phyloP scores from a whole-genome alignment of 768 basidiomycete species.

The Boletales sp. region DNA sequence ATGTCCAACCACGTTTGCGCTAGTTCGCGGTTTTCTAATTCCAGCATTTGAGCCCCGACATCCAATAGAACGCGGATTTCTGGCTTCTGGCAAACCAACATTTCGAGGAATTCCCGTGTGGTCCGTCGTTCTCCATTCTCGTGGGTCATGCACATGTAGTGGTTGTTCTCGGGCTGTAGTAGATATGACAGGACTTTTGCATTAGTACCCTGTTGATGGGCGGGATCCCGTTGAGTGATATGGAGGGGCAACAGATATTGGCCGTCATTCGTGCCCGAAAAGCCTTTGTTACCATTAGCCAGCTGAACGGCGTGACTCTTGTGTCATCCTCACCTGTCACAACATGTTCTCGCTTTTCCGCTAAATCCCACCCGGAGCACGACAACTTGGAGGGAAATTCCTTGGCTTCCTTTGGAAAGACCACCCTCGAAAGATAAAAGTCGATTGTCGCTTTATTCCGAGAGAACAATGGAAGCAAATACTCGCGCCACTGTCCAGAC shows the following conservation, averaged over 20 bases:
- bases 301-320: background rate
- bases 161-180: conserved; percentile 21
- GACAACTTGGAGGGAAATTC: conserved; percentile 34
- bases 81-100: conserved; percentile 34
- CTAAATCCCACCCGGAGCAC: conserved; percentile 38
- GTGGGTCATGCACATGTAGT: conserved; percentile 13
- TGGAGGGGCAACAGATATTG: conserved; percentile 37
- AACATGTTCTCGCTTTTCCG: conserved; percentile 16
- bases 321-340: conserved; percentile 12
- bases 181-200: conserved; percentile 36
- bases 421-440: conserved; percentile 35
- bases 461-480: conserved; percentile 29
- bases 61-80: conserved; percentile 48
- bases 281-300: conserved; percentile 17
- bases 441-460: conserved; percentile 30
- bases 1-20: conserved; percentile 38
- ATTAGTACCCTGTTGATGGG: conserved; percentile 40
- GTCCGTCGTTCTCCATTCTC: conserved; percentile 13
- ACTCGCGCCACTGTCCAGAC: conserved; percentile 14
- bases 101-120: conserved; percentile 19
- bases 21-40: conserved; percentile 42
- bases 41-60: conserved; percentile 56
- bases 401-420: conserved; percentile 38
- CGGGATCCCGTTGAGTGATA: conserved; percentile 28
- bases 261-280: conserved; percentile 40